phyloP scores from a whole-genome alignment of 208 protist species.

The Entamoeba invadens region DNA sequence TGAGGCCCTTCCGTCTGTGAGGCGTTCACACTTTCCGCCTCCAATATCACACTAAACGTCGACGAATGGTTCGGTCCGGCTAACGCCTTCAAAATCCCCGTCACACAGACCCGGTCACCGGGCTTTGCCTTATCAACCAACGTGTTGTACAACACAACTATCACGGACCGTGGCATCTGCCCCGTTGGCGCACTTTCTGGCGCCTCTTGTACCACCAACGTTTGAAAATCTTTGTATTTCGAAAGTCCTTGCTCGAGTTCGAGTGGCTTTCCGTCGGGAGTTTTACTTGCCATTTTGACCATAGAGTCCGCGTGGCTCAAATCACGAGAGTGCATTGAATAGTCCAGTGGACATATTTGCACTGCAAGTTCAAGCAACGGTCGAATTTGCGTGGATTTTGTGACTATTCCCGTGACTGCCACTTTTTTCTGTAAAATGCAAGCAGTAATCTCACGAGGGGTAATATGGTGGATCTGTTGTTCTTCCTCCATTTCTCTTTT shows the following conservation, averaged over 20 bases:
- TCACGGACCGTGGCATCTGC: not conserved
- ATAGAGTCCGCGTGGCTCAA: not conserved
- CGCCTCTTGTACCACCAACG: not conserved
- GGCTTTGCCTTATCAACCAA: not conserved
- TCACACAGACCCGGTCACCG: not conserved
- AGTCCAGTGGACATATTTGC: not conserved
- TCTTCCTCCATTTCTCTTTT: not conserved
- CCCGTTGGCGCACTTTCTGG: not conserved
- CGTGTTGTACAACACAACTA: not conserved
- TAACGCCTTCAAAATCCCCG: not conserved
- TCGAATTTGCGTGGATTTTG: not conserved
- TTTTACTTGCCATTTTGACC: not conserved
- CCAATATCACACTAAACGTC: not conserved
- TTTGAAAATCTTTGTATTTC: constrained; percentile 58
- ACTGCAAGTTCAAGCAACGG: not conserved
- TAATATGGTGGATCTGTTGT: not conserved
- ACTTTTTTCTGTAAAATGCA: not conserved
- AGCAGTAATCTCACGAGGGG: not conserved
- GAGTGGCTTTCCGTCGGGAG: constrained; percentile 53
- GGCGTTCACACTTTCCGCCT: not conserved
- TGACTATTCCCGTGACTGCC: not conserved
- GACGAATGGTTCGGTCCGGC: not conserved
- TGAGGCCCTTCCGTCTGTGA: not conserved
- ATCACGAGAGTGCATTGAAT: not conserved
- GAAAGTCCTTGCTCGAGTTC: constrained; percentile 64